These are phyloP conservation scores for Boletus edulis DNA, from an alignment of 768 basidiomycete species.

Conservation along the genomic window DNA sequence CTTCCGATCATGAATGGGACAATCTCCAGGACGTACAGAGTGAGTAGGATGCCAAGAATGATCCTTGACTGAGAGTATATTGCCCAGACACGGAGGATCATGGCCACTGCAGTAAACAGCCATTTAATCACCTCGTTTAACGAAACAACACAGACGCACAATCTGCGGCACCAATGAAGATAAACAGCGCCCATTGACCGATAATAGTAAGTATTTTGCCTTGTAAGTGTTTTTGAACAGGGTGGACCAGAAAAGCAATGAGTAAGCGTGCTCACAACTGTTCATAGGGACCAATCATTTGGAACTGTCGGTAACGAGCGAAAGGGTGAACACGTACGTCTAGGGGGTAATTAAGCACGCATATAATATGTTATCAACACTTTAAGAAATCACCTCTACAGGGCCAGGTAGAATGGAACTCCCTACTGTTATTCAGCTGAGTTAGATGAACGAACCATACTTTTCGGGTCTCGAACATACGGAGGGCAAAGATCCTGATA, in stretches of 20 bases:
- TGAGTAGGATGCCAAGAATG: slow-evolving; percentile 9
- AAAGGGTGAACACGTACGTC: slow-evolving; percentile 5
- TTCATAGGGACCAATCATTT: background rate
- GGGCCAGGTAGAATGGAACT: slow-evolving; percentile 11
- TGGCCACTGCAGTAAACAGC: slow-evolving; percentile 1
- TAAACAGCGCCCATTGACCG: background rate
- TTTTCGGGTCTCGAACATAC: background rate
- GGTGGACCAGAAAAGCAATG: background rate
- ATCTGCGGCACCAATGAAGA: slow-evolving; percentile 8
- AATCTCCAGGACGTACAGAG: slow-evolving; percentile 2
- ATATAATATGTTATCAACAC: too few species aligned
- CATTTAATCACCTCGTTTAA: background rate
- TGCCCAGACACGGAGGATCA: slow-evolving; percentile 18
- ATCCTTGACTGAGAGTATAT: slow-evolving; percentile 7
- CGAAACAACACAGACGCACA: background rate
- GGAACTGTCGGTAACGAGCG: background rate
- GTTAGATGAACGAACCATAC: background rate
- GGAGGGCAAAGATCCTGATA: background rate
- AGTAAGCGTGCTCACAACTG: slow-evolving; percentile 9
- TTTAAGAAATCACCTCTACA: background rate
- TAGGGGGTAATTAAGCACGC: background rate
- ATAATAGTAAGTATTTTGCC: slow-evolving; percentile 2
- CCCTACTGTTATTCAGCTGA: background rate
- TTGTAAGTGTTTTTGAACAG: background rate
- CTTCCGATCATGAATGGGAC: background rate